phyloP scores from a whole-genome alignment of 2,329 filamentous ascomycete species.

The Didymella segeticola region DNA sequence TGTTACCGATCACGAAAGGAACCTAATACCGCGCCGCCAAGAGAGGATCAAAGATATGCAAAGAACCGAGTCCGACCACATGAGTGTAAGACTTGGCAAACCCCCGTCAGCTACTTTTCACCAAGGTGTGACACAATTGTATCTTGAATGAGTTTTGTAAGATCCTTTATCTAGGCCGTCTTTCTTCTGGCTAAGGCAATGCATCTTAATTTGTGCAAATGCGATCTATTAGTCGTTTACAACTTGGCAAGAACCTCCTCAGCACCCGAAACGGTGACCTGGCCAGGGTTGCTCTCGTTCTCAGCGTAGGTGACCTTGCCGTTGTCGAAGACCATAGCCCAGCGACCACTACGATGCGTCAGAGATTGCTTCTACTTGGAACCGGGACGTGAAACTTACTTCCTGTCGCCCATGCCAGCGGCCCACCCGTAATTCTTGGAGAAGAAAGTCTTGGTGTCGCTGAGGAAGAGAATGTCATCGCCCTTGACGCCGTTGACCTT shows the following conservation, averaged over 20 bases:
- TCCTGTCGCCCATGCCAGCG: conserved; percentile 70
- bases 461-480: conserved; percentile 78
- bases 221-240: conserved; percentile 28
- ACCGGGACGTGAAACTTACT: conserved; percentile 42
- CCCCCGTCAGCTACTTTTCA: too few species aligned
- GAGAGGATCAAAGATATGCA: too few species aligned
- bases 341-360: conserved; percentile 61
- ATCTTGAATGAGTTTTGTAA: not conserved
- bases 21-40: too few species aligned
- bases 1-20: too few species aligned
- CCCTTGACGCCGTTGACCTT: conserved; percentile 83
- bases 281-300: conserved; percentile 65
- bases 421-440: conserved; percentile 80
- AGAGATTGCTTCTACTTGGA: not conserved
- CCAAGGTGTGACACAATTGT: too few species aligned
- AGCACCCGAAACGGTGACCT: conserved; percentile 58
- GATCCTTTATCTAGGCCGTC: not conserved
- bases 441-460: conserved; percentile 75
- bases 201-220: not conserved
- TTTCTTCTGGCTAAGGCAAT: not conserved
- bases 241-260: conserved; percentile 58
- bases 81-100: too few species aligned
- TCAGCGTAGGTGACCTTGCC: conserved; percentile 84
- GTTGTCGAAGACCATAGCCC: conserved; percentile 78
- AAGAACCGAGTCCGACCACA: too few species aligned